Evolutionary conservation across 1,284 basidiomycete species (phyloP), one percentile per base, ranked within the genome.

Genomic region (Sporisorium reilianum): DNA sequence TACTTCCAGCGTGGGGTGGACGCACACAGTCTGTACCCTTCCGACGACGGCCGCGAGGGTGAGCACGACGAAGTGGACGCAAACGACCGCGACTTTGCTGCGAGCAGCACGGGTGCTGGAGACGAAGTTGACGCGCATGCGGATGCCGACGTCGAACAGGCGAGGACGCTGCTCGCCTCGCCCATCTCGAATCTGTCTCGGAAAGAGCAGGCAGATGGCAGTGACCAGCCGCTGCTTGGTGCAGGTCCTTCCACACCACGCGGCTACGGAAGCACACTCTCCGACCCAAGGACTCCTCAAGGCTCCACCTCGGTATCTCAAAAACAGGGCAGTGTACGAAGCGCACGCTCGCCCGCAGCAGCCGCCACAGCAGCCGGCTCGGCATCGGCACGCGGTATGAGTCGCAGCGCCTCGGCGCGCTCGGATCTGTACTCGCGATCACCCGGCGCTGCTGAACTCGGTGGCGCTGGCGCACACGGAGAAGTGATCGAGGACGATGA

Each of bases 381-480:
- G 9, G 18, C 25, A 7, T 34, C 22, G 22, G 10, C 32, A 14
- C 56, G 45, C 7, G 57, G 57, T 8, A 69, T 62, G 58, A 72
- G 51, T 44, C 64, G 61, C 16, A 75, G 64, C 38, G 46, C 55
- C 7, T 70, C 72, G 2, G 53, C 46, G 10, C 67, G 53, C 18
- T 70, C 72, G 5, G 72, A 58, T 20, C 54, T 65, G 25, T 70
- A 64, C 46, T 56, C 67, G 11, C 36, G 41, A 32, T 74, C 65
- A 10, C 70, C 67, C 10, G 57, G 55, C 6, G 56, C 64, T 9
- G 67, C 75, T 23, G 66, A 74, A 34, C 59, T 77, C 26, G 64
- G 44, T 3, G 44, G 36, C 20, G 56, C 40, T 20, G 57, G 11
- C 20, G 14, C 6, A 18, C 25, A 46, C n/a, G 44, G 11, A 20